Evolutionary conservation across 179 eudicot species (phyloP).

Genomic region (Patellifolia procumbens): DNA sequence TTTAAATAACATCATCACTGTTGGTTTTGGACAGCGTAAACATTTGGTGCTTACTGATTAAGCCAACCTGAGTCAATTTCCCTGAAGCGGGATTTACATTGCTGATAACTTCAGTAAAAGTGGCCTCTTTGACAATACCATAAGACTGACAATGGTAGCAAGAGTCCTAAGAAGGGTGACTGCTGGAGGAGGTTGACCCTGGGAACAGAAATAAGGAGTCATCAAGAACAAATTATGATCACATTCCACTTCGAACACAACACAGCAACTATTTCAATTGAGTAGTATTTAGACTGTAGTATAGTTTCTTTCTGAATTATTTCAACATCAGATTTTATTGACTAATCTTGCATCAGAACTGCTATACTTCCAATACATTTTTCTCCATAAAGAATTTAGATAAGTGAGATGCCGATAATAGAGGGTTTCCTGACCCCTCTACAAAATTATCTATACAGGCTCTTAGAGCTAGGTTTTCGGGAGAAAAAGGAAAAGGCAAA

Average conservation of each 20-base stretch:
- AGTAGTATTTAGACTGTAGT: background rate
- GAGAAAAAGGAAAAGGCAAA: background rate
- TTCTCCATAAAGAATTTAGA: background rate
- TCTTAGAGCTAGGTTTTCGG: background rate
- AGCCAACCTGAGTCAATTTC: too few species aligned
- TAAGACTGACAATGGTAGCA: too few species aligned
- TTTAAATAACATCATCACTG: too few species aligned
- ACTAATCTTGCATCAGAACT: slow-evolving; percentile 1
- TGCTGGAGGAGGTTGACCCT: too few species aligned
- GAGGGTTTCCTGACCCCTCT: background rate
- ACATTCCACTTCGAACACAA: background rate
- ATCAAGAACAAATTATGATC: too few species aligned
- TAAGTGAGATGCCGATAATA: background rate
- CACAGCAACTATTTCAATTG: background rate
- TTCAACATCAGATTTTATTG: background rate
- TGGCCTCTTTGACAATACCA: too few species aligned
- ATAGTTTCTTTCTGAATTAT: background rate
- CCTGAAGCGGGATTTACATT: too few species aligned
- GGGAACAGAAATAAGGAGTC: too few species aligned
- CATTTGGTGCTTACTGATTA: too few species aligned
- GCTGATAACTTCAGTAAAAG: too few species aligned
- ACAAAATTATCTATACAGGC: background rate
- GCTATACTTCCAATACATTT: background rate
- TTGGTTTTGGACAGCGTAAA: too few species aligned
- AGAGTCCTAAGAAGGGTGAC: too few species aligned